Conservation (phyloP, 2,329 filamentous ascomycete genomes). For the Thelonectria blattea region DNA sequence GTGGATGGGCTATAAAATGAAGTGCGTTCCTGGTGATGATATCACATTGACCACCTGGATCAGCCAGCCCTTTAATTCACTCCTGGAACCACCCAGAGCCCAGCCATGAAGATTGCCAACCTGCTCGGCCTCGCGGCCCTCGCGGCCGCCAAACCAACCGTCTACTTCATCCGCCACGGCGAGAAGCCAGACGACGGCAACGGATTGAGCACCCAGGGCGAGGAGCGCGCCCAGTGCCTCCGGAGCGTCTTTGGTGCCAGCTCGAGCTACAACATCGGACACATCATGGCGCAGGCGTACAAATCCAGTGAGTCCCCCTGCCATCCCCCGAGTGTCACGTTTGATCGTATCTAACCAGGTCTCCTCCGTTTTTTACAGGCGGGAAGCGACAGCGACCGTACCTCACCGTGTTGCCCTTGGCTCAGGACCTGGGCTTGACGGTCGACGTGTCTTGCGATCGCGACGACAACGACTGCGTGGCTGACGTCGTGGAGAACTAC, state of each 20-base stretch:
- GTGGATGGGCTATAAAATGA: not conserved
- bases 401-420: slow-evolving; percentile 62
- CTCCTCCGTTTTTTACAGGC: slow-evolving; percentile 41
- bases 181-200: slow-evolving; percentile 63
- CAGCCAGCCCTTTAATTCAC: too few species aligned
- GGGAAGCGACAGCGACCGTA: slow-evolving; percentile 60
- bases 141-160: slow-evolving; percentile 49
- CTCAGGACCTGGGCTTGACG: slow-evolving; percentile 58
- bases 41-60: not conserved
- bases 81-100: too few species aligned
- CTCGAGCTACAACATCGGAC: slow-evolving; percentile 60
- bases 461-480: slow-evolving; percentile 61
- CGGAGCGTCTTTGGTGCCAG: slow-evolving; percentile 58
- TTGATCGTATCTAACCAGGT: not conserved
- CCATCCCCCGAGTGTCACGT: too few species aligned
- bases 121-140: slow-evolving; percentile 28
- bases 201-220: slow-evolving; percentile 58
- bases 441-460: slow-evolving; percentile 63
- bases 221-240: slow-evolving; percentile 65
- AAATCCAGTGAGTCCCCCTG: slow-evolving; percentile 47
- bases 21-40: not conserved
- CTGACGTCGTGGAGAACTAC: slow-evolving; percentile 55
- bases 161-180: slow-evolving; percentile 69
- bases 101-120: slow-evolving; percentile 29
- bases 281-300: slow-evolving; percentile 63